These are phyloP conservation scores for Leptographium galeiforme DNA, from an alignment of 2,329 filamentous ascomycete genomes.

Conservation along the genomic window DNA sequence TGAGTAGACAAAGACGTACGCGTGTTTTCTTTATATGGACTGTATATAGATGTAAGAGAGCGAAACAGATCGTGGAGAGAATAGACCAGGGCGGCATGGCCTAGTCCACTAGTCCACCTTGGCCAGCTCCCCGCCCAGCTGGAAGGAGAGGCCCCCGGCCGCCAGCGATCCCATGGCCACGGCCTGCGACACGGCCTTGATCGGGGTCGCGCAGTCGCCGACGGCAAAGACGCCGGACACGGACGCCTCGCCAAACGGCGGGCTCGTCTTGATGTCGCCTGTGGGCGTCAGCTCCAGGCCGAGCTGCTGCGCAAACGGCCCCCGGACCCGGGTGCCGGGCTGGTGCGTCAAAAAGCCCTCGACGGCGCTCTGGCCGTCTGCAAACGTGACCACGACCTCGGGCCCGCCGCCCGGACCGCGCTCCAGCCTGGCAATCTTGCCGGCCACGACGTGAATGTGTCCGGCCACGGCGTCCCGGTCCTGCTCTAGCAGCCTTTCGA, in stretches of 20 bases:
- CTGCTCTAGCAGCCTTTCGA: not conserved
- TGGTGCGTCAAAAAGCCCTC: constrained; percentile 28
- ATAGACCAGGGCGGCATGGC: too few species aligned
- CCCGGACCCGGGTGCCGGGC: constrained; percentile 23
- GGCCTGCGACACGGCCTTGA: not conserved
- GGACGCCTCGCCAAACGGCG: constrained; percentile 34
- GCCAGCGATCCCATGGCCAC: not conserved
- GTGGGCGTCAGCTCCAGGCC: constrained; percentile 26
- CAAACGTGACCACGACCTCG: constrained; percentile 23
- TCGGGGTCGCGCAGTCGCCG: constrained; percentile 28
- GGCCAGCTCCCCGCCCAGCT: too few species aligned
- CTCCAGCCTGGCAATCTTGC: constrained; percentile 15
- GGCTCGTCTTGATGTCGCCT: constrained; percentile 28
- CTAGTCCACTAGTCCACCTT: too few species aligned
- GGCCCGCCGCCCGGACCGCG: constrained; percentile 13
- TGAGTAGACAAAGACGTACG: too few species aligned
- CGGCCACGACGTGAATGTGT: constrained; percentile 23
- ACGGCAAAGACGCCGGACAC: constrained; percentile 38
- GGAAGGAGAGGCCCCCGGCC: too few species aligned
- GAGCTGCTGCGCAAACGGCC: constrained; percentile 27
- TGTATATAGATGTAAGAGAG: too few species aligned
- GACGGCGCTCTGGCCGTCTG: constrained; percentile 21
- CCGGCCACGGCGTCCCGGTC: not conserved
- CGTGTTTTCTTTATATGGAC: too few species aligned
- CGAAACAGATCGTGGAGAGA: too few species aligned